Evolutionary conservation across 495 filamentous ascomycete genomes (phyloP), one percentile per base, ranked within the genome.

Genomic region (Massariosphaeria phaeospora): DNA sequence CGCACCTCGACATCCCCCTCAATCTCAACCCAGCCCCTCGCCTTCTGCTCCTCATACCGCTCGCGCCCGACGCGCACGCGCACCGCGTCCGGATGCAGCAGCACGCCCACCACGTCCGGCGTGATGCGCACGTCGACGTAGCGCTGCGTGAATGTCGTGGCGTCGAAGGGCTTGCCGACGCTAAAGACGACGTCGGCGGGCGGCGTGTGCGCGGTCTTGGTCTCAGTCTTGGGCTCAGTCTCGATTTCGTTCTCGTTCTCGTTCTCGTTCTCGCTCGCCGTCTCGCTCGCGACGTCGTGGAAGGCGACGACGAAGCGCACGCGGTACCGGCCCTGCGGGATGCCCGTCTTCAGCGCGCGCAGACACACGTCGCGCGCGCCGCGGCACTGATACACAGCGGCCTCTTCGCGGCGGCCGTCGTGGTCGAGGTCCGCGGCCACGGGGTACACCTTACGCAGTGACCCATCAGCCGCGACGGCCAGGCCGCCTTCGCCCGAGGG

Each of bases 21-120:
- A 29, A 67, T 52, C 52, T 67, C 65, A 7, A 67, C 2, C 65
- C 65, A 67, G 4, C 62, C 62, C 29, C 59, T 62, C 3, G 62
- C 65, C 55, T 55, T 59, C 20, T 52, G 20, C 43, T 60, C 58
- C 26, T 18, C 29, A 48, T 57, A 55, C 20, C 65, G 13, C 2
- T 51, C 23, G 7, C 25, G 34, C 3, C 65, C 65, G 0, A 67
- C 62, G 1, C 65, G 20, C 1, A 65, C 65, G n/a, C 65, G 39
- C 15, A 67, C 59, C 10, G 65, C 65, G 30, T 67, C 65, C 2
- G 65, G 65, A 29, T 67, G 58, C 39, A 67, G 38, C 26, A 67
- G 49, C 26, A 65, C 62, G 3, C 55, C 54, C 23, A 62, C 65
- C n/a, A 57, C 54, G 53, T 67, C 65, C 12, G 65, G 65, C 26